Evolutionary conservation across 495 filamentous ascomycete species (phyloP).

Genomic region (Xanthoparmelia taractica): DNA sequence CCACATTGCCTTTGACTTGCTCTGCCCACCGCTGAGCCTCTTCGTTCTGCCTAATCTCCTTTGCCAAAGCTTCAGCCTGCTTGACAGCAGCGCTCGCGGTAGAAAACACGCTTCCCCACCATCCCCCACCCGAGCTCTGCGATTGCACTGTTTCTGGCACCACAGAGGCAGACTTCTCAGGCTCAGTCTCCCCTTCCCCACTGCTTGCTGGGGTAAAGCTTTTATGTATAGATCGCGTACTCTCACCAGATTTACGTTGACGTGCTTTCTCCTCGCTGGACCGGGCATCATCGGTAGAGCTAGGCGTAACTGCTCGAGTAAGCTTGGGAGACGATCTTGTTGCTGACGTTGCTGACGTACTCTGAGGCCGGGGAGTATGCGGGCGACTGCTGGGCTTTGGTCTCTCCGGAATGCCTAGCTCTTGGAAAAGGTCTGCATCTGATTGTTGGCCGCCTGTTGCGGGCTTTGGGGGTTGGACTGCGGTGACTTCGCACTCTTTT

Average conservation of each 20-base stretch:
- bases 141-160: constrained; percentile 30
- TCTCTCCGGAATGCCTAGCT: constrained; percentile 70
- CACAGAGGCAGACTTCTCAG: constrained; percentile 24
- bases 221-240: constrained; percentile 57
- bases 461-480: constrained; percentile 39
- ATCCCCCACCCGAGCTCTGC: constrained; percentile 57
- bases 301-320: constrained; percentile 48
- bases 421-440: constrained; percentile 67
- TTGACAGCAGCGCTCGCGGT: constrained; percentile 73
- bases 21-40: constrained; percentile 94
- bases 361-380: constrained; percentile 64
- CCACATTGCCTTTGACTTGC: constrained; percentile 87
- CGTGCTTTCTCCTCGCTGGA: constrained; percentile 54
- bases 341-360: constrained; percentile 37
- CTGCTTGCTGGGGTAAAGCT: constrained; percentile 37
- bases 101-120: constrained; percentile 84
- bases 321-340: constrained; percentile 51
- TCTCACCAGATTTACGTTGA: constrained; percentile 67
- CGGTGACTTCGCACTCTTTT: constrained; percentile 47
- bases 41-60: constrained; percentile 92
- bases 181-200: constrained; percentile 29
- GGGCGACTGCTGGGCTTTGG: constrained; percentile 62
- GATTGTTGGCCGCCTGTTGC: constrained; percentile 41
- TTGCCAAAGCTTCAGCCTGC: constrained; percentile 86
- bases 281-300: constrained; percentile 38